A percentile compares a stretch with the other conserved stretches of the same genome.
Evolutionary conservation across 495 filamentous ascomycete genomes (phyloP).

Genomic region (Annulohypoxylon maeteangense): DNA sequence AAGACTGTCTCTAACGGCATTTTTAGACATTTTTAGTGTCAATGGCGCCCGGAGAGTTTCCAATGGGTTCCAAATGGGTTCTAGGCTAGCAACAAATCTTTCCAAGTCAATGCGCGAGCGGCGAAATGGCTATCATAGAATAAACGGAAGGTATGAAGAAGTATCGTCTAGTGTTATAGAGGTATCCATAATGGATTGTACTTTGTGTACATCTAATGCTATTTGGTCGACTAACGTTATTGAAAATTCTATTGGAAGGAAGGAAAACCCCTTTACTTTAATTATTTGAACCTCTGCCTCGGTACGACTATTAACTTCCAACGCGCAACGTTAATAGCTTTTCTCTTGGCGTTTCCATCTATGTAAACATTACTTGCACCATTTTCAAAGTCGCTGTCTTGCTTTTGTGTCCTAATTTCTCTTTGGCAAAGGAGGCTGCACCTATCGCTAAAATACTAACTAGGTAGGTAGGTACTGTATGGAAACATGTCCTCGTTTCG

Average conservation of each 20-base stretch:
- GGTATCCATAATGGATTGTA: background rate
- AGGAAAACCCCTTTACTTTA: background rate
- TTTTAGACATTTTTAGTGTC: background rate
- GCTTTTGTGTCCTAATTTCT: background rate
- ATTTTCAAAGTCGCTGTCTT: background rate
- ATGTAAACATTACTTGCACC: background rate
- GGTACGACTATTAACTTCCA: background rate
- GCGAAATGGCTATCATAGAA: background rate
- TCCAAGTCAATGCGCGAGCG: slow-evolving; percentile 1
- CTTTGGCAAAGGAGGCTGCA: background rate
- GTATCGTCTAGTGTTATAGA: background rate
- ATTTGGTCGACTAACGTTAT: background rate
- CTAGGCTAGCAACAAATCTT: slow-evolving; percentile 2
- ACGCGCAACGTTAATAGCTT: slow-evolving; percentile 5
- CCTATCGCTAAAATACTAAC: background rate
- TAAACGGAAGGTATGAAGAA: background rate
- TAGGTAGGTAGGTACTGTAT: slow-evolving; percentile 5
- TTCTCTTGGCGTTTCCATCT: background rate
- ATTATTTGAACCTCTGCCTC: slow-evolving; percentile 15
- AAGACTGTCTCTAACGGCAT: background rate
- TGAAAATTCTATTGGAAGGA: background rate
- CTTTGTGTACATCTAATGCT: background rate
- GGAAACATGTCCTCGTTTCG: slow-evolving; percentile 7
- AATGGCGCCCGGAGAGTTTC: background rate
- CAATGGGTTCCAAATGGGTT: slow-evolving; percentile 4